Base-by-base conservation (phyloP, 805 yeast species). In the Ogataea trehaloabstinens region DNA sequence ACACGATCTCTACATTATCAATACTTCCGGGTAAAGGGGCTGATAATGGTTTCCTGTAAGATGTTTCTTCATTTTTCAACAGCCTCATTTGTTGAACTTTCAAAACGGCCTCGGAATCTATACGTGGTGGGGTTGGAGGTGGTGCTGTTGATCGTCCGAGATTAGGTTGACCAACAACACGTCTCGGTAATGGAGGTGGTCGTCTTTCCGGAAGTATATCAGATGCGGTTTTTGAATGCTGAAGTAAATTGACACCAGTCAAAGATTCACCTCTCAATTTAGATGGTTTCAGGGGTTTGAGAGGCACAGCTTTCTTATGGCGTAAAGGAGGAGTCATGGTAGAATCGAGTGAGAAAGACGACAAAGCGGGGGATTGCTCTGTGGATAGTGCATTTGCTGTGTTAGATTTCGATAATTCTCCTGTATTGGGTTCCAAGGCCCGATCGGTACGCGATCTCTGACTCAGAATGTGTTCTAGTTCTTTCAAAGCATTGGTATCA, bases 401-500 rank as follows among this genome's bases (percentile, higher is more conserved):
- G 13, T 7, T 7, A 11, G 8, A 8, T 27, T 8, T 7, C 17
- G 10, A 8, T 27, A 7, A 16, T 7, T 12, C 30, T 7, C 16
- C 13, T 7, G 15, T 15, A 12, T 11, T 27, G 10, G n/a, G n/a
- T 27, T 27, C 30, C 8, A n/a, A 16, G 8, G 10, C 15, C 7
- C 30, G 8, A 27, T 12, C 30, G 8, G n/a, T 11, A 7, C 13
- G 10, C 15, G n/a, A 11, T 11, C 16, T 7, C 17, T 11, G 17
- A 27, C 8, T 15, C 30, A 27, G 15, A 11, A 27, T 7, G 7
- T 8, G 15, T 35, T 49, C 48, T 6, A 52, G 37, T 18, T 53
- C 60, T 21, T 45, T 46, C n/a, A 49, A 51, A 7, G 48, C 51
- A 32, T 49, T 45, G 6, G 27, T 17, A 35, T 73, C 76, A 19